Evolutionary conservation across 176 grass and related monocot genomes (phyloP), one percentile per base, ranked within the genome.

Genomic region (Bromus sterilis): DNA sequence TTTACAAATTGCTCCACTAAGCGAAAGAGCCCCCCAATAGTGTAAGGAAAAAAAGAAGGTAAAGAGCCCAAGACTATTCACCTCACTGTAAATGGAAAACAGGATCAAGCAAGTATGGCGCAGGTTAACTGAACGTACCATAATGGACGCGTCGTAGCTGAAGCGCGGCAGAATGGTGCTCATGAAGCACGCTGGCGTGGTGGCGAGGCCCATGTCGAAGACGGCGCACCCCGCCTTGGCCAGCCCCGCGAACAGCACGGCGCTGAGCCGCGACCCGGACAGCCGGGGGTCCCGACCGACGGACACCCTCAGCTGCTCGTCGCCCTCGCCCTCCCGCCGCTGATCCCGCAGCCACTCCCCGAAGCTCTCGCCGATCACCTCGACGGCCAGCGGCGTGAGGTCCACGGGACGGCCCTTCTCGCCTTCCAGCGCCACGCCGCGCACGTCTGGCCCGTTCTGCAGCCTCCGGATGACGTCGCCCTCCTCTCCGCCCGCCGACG

Each of bases 121-220:
- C n/a, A n/a, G n/a, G n/a, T 66, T 28, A 58, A 28, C 3, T 4
- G 42, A 15, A 6, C 2, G 66, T 84, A 97, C 91, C 94, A 97
- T 97, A 7, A 97, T 97, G 0, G 94, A 97, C 6, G 87, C 94
- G 57, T 97, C 89, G 58, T 91, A 97, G 75, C 60, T 69, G 75
- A 97, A 97, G 13, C 64, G 70, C 5, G 87, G 80, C 71, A 91
- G 28, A 4, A 86, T 84, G 39, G 91, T 97, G 79, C 94, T 97
- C 89, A 97, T 94, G 76, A 94, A 97, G 82, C 94, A 94, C 1
- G 94, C 94, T 1, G 94, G 94, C 16, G 94, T 97, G 76, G 91
- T 97, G 62, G 94, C 91, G 21, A 97, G 84, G 2, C 94, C 94
- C 84, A 97, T 88, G 86, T 94, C 86, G 66, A 94, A 89, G 49